Evolutionary conservation across 202 grass and related monocot genomes (phyloP).

Genomic region (Zoysia matrella): DNA sequence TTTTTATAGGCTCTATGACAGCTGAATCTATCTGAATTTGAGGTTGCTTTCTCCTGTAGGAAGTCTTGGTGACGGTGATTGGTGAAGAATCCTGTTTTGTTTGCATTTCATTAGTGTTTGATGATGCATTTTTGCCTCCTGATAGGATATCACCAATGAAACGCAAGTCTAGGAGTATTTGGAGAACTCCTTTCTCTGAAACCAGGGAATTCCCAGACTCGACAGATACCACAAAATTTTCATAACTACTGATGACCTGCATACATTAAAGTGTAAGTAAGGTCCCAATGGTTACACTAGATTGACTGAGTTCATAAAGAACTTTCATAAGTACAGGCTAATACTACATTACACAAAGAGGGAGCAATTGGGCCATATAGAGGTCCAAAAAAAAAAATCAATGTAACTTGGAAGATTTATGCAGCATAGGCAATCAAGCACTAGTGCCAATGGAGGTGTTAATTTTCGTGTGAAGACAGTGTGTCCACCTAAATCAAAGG

Average conservation of each 20-base stretch:
- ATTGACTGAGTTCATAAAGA: constrained; percentile 6
- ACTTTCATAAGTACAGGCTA: constrained; percentile 25
- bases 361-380: neutral
- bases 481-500: constrained; percentile 27
- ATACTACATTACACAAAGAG: constrained; percentile 25
- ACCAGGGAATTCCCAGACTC: constrained; percentile 68
- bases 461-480: constrained; percentile 11
- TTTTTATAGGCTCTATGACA: constrained; percentile 65
- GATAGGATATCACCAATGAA: constrained; percentile 89
- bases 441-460: neutral
- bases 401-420: constrained; percentile 9
- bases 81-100: constrained; percentile 63
- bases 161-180: constrained; percentile 88
- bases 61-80: constrained; percentile 55
- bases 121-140: constrained; percentile 70
- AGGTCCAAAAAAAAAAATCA: neutral
- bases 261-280: constrained; percentile 38
- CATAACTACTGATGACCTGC: constrained; percentile 81
- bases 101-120: constrained; percentile 51
- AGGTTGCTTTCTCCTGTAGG: constrained; percentile 80
- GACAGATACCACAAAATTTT: constrained; percentile 65
- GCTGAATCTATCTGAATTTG: constrained; percentile 62
- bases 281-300: constrained; percentile 28
- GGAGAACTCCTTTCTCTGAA: constrained; percentile 90
- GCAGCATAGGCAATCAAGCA: neutral